Evolutionary conservation across 2,329 filamentous ascomycete species (phyloP), one percentile per base, ranked within the genome.

Genomic region (Lecanicillium sp.): DNA sequence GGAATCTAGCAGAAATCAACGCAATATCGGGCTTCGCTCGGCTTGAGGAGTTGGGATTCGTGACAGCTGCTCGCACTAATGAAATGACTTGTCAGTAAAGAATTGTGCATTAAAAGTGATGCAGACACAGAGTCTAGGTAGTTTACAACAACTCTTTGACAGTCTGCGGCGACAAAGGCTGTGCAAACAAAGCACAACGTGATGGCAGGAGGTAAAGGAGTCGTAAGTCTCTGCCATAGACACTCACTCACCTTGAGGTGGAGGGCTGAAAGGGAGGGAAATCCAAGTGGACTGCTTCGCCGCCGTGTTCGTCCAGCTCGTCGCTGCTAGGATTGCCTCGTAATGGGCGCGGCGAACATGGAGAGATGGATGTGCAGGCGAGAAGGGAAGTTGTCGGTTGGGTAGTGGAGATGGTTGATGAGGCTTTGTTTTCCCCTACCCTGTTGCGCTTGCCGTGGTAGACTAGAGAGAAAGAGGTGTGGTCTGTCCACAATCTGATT

Each of bases 371-470:
- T 40, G 34, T 43, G 29, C 30, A 41, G 40, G 40, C 38, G 35
- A 41, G 42, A 46, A 55, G 48, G 53, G 41, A 37, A 38, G 29
- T 45, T 43, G 45, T 40, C 41, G 37, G 46, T 49, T 51, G 48
- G 48, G 46, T 45, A 42, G 49, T 48, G 49, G 52, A 56, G 46
- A 57, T 55, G 51, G 53, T 52, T 52, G 54, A 52, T 62, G 62
- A 64, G 59, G 61, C 60, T 63, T 63, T 59, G 60, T 58, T 62
- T 62, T 63, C 54, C 48, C 46, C 45, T 50, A 55, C 55, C 56
- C 51, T 60, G 59, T 58, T 52, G 48, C 52, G 53, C 49, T 50
- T 48, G 38, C 42, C 38, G 22, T 25, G 22, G 22, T 25, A 33
- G 51, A 46, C 48, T 51, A 51, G 46, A 45, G 43, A 51, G 48